Evolutionary conservation across 1,139 yeast genomes (phyloP).

Genomic region (Meyerozyma smithsonii): DNA sequence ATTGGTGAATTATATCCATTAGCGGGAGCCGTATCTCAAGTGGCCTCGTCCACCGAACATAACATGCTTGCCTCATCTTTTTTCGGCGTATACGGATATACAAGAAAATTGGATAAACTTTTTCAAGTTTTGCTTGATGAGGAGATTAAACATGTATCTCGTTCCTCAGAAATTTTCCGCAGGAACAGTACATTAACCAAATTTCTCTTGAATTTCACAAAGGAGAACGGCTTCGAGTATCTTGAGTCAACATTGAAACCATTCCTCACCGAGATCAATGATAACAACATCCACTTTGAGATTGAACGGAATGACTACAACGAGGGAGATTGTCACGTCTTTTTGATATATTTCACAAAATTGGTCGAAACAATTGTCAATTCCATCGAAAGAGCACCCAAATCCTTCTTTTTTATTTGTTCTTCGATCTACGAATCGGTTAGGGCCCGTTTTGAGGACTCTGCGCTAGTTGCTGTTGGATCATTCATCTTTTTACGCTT

Average conservation of each 20-base stretch:
- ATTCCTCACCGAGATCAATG: conserved; percentile 47
- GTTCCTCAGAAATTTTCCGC: conserved; percentile 70
- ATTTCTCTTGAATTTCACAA: conserved; percentile 66
- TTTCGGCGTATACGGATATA: conserved; percentile 56
- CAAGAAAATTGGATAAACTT: conserved; percentile 49
- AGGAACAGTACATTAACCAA: conserved; percentile 82
- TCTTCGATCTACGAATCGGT: conserved; percentile 66
- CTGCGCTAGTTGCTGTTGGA: conserved; percentile 72
- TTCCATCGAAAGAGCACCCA: conserved; percentile 59
- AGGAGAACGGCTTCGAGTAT: conserved; percentile 59
- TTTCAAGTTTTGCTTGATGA: conserved; percentile 54
- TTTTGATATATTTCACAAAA: conserved; percentile 52
- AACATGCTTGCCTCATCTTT: conserved; percentile 59
- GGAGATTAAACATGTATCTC: conserved; percentile 57
- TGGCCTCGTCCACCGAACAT: conserved; percentile 53
- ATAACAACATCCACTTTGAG: conserved; percentile 52
- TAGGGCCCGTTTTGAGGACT: conserved; percentile 59
- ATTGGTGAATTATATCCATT: conserved; percentile 25
- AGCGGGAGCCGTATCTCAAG: conserved; percentile 56
- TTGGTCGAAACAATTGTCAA: conserved; percentile 59
- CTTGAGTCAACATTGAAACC: conserved; percentile 52
- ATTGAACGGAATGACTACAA: conserved; percentile 54
- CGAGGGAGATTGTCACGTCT: conserved; percentile 42
- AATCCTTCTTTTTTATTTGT: conserved; percentile 71
- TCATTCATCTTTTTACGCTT: conserved; percentile 82